Conservation (phyloP, 768 basidiomycete genomes). For the Rhodotorula kratochvilovae region DNA sequence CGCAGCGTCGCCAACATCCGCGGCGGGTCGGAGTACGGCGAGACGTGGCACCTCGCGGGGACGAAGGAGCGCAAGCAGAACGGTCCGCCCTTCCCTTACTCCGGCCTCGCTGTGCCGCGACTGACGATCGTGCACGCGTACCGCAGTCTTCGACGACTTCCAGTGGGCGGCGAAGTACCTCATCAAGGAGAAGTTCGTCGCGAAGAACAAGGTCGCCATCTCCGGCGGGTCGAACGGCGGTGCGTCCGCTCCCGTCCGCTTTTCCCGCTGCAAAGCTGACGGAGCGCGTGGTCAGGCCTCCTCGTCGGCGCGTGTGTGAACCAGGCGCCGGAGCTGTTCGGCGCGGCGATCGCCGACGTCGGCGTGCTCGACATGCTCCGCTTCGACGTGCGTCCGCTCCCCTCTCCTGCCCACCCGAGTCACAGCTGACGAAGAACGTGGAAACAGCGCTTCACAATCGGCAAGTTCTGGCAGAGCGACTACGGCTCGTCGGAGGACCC, state of each 20-base stretch:
- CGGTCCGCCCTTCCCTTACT: slow-evolving; percentile 45
- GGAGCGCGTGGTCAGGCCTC: no score
- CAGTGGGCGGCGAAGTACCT: slow-evolving; percentile 56
- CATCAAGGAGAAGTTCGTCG: slow-evolving; percentile 66
- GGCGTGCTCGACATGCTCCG: slow-evolving; percentile 76
- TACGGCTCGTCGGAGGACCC: slow-evolving; percentile 71
- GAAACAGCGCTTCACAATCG: slow-evolving; percentile 74
- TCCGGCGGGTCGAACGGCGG: slow-evolving; percentile 81
- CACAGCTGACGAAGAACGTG: slow-evolving; percentile 39
- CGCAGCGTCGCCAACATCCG: slow-evolving; percentile 51
- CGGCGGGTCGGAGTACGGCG: slow-evolving; percentile 68
- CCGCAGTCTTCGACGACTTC: slow-evolving; percentile 64
- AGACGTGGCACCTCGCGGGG: slow-evolving; percentile 76
- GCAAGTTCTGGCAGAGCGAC: slow-evolving; percentile 73
- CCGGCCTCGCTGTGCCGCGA: no score
- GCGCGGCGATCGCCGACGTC: slow-evolving; percentile 74
- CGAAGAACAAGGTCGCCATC: slow-evolving; percentile 65
- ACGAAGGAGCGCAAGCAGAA: slow-evolving; percentile 59
- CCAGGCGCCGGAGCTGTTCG: slow-evolving; percentile 69
- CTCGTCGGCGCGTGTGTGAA: slow-evolving; percentile 81
- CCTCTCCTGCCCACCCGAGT: slow-evolving; percentile 3
- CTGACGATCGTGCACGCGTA: no score
- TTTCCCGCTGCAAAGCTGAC: no score
- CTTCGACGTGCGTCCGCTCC: slow-evolving; percentile 48
- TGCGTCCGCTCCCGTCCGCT: slow-evolving; percentile 46